Evolutionary conservation across 2,329 filamentous ascomycete genomes (phyloP).

Genomic region (Nemania serpens): DNA sequence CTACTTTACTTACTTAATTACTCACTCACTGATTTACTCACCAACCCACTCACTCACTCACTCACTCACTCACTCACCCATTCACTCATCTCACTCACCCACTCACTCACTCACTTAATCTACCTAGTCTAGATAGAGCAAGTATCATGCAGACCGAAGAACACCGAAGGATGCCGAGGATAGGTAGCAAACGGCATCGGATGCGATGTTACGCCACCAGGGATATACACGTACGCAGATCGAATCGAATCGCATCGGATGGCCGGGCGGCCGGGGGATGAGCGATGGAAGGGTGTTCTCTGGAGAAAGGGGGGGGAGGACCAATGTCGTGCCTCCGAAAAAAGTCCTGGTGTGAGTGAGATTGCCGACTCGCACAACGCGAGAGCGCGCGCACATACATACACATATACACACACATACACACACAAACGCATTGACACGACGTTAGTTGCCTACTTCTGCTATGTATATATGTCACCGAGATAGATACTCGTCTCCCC

Average conservation of each 20-base stretch:
- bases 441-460: slow-evolving; percentile 3
- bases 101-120: background rate
- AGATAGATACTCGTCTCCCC: background rate
- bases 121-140: background rate
- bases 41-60: background rate
- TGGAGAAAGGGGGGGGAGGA: too few species aligned
- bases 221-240: slow-evolving; percentile 30
- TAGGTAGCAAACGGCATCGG: slow-evolving; percentile 14
- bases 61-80: too few species aligned
- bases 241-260: too few species aligned
- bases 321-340: slow-evolving; percentile 26
- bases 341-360: slow-evolving; percentile 24
- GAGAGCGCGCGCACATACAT: slow-evolving; percentile 7
- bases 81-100: background rate
- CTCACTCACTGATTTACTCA: too few species aligned
- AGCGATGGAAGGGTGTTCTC: too few species aligned
- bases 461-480: background rate
- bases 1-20: too few species aligned
- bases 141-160: slow-evolving; percentile 9
- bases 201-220: slow-evolving; percentile 28
- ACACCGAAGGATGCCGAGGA: slow-evolving; percentile 13
- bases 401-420: slow-evolving; percentile 12
- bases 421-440: slow-evolving; percentile 7
- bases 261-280: too few species aligned
- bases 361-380: slow-evolving; percentile 31